These are phyloP conservation scores for Hypocreales sp. DNA, from an alignment of 2,329 filamentous ascomycete species.

Conservation along the genomic window DNA sequence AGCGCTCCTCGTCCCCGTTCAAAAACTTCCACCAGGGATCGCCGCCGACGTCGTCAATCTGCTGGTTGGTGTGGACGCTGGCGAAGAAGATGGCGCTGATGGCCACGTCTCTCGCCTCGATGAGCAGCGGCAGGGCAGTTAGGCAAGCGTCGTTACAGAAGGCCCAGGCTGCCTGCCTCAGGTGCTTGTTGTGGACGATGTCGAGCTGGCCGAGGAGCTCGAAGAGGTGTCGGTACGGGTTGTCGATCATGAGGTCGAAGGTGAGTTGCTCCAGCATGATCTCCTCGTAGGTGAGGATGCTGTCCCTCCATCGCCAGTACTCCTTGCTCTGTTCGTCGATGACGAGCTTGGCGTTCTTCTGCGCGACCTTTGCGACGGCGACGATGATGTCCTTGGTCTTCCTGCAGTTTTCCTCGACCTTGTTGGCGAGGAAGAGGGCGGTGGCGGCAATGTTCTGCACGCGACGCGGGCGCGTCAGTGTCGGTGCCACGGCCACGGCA, in stretches of 20 bases:
- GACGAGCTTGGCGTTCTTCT: slow-evolving; percentile 79
- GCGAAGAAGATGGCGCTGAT: slow-evolving; percentile 79
- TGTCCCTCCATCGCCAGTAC: slow-evolving; percentile 96
- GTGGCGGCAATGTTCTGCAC: slow-evolving; percentile 80
- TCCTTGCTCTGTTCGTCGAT: slow-evolving; percentile 97
- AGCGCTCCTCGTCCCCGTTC: slow-evolving; percentile 53
- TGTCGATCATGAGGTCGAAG: slow-evolving; percentile 83
- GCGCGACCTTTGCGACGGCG: slow-evolving; percentile 82
- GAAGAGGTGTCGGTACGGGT: slow-evolving; percentile 74
- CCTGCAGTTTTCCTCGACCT: slow-evolving; percentile 91
- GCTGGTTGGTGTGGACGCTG: slow-evolving; percentile 55
- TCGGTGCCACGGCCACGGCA: too few relatives aligned
- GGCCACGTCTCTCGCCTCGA: slow-evolving; percentile 66
- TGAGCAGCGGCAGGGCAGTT: slow-evolving; percentile 70
- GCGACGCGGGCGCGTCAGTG: too few relatives aligned
- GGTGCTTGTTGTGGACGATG: slow-evolving; percentile 61
- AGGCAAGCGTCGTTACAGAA: slow-evolving; percentile 85
- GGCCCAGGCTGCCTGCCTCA: slow-evolving; percentile 81
- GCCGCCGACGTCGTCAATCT: slow-evolving; percentile 62
- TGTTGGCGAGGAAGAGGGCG: slow-evolving; percentile 84
- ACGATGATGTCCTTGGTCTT: slow-evolving; percentile 94
- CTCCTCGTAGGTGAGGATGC: slow-evolving; percentile 84
- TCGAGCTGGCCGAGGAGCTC: slow-evolving; percentile 61
- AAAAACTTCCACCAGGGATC: slow-evolving; percentile 79
- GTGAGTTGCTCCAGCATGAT: slow-evolving; percentile 81